These are phyloP conservation scores for Apostasia ramifera DNA, from an alignment of 106 monocot species.

Conservation along the genomic window DNA sequence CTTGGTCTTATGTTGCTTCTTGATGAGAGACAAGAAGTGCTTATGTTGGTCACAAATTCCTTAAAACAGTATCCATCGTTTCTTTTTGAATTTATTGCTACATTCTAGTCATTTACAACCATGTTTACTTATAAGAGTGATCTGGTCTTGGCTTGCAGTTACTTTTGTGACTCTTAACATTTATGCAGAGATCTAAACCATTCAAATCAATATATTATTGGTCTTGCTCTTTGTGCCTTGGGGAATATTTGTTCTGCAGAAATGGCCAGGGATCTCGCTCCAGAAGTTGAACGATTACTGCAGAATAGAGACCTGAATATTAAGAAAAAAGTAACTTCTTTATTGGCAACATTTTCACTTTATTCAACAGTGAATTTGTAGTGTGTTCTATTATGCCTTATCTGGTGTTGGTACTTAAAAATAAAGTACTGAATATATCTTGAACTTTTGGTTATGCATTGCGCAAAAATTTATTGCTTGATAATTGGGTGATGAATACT, in stretches of 20 bases:
- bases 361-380: neutral
- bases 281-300: slow-evolving; percentile 90
- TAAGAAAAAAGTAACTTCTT: slow-evolving; percentile 82
- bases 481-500: no score
- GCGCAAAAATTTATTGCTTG: no score
- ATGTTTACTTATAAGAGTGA: neutral
- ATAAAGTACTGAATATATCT: no score
- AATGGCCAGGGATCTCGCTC: slow-evolving; percentile 98
- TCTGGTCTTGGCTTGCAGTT: neutral
- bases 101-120: neutral
- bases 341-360: neutral
- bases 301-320: slow-evolving; percentile 88
- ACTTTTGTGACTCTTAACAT: slow-evolving; percentile 30
- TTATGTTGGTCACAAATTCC: slow-evolving; percentile 99
- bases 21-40: slow-evolving; percentile 98
- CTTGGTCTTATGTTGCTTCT: slow-evolving; percentile 98
- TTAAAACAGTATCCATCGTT: slow-evolving; percentile 90
- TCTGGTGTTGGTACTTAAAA: no score
- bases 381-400: no score
- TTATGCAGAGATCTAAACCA: slow-evolving; percentile 92
- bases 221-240: slow-evolving; percentile 95
- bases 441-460: no score
- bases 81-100: slow-evolving; percentile 1
- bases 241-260: slow-evolving; percentile 98
- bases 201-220: slow-evolving; percentile 87